Conservation (phyloP, 345 rosid genomes). For the Brassica cretica region DNA sequence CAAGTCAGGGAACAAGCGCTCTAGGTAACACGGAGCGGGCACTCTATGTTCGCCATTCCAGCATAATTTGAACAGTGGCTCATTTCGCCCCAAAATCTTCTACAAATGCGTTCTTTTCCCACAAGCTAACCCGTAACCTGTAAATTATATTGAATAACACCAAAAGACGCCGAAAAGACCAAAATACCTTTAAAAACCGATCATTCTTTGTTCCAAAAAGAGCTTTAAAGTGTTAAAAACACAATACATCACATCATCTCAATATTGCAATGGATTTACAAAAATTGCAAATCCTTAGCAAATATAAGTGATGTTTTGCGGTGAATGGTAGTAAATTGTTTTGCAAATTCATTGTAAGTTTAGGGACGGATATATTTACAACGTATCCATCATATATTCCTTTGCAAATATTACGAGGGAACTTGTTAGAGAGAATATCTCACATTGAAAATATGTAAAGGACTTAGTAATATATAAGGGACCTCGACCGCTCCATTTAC, state of each 20-base stretch:
- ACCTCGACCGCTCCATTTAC: no score
- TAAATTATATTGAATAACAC: neutral
- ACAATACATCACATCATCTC: neutral
- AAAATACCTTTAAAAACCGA: neutral
- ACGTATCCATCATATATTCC: neutral
- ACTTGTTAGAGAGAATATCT: no score
- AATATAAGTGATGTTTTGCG: neutral
- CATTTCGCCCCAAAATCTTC: neutral
- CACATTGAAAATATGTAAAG: no score
- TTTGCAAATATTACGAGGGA: neutral
- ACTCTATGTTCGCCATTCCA: neutral
- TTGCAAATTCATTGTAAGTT: neutral
- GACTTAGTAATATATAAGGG: no score
- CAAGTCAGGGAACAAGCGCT: neutral
- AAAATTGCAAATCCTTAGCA: neutral
- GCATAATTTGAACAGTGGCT: neutral
- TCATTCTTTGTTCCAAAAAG: neutral
- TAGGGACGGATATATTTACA: neutral
- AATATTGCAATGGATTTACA: neutral
- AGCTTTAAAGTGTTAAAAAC: neutral
- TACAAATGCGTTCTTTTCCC: neutral
- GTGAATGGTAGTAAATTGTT: neutral
- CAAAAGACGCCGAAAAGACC: neutral
- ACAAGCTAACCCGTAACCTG: neutral
- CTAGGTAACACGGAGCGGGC: neutral